Base-by-base conservation (phyloP, 768 basidiomycete genomes). In the Gloeopeniophorella convolvens region DNA sequence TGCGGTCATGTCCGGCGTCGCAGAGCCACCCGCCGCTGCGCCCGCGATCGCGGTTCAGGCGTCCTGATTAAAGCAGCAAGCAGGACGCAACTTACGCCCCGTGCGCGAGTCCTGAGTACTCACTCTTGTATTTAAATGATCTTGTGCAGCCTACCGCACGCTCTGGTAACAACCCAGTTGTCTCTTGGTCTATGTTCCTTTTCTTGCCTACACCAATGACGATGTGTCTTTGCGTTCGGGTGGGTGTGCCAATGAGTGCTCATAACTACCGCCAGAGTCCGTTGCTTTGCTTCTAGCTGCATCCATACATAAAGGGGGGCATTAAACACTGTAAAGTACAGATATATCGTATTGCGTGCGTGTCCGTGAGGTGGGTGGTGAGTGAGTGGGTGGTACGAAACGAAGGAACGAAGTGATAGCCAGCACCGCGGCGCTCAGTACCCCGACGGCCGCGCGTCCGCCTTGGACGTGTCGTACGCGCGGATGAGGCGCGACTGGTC, bases 401-500 rank as follows among this genome's bases (percentile, higher is more conserved):
- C n/a, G 20, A 18, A 16, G 13, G 18, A 28, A 31, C 7, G n/a
- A 7, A n/a, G n/a, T n/a, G n/a, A n/a, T n/a, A n/a, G n/a, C n/a
- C n/a, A n/a, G n/a, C n/a, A 24, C 30, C 42, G 34, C 43, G 32
- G 20, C 48, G 9, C 5, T 56, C 50, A 68, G 49, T 90, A 89
- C 33, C 89, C 89, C 48, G 83, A 77, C 6, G 89, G 89, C 60
- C 80, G 75, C 45, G 76, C 75, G 59, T 76, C 68, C 51, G 83
- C 76, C 64, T 87, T 82, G 27, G 87, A 85, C 31, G 90, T 92
- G 66, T 92, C 90, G 62, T 93, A 91, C 23, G 89, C 89, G 47
- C 89, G 72, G 58, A 92, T 91, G 53, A 92, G 70, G 60, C 81
- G 76, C 42, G 87, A 77, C 66, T 97, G 94, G 67, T 95, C 93